Base-by-base conservation (phyloP, 345 rosid species). In the Gossypium mustelinum region DNA sequence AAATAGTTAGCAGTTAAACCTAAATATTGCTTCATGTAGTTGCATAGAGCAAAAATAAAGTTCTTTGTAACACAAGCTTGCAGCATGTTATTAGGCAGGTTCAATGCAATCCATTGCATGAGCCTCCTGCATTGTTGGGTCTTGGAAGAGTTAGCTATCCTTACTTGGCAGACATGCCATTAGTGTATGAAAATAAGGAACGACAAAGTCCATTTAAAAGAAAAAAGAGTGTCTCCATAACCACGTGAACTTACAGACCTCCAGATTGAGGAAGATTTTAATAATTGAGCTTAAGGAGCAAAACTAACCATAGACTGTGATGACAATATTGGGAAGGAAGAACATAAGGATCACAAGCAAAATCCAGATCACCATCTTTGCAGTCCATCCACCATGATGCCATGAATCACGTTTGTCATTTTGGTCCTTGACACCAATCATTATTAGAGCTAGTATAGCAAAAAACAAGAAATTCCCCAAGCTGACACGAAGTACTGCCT, bases 401-500 rank as follows among this genome's bases (percentile, higher is more conserved):
- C 94, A 89, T 0, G 97, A 88, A 79, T 95, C 98, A 54, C 97
- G 97, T 74, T 74, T 85, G 45, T 93, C 98, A 66, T 90, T 95
- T 83, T 93, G 98, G 84, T 93, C 93, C 87, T 90, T 95, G 22
- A 95, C 87, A 56, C 99, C 90, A 75, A 93, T 91, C 99, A 95
- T 93, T 78, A 95, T 88, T 71, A 93, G 84, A 51, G 97, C 89
- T 56, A 89, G 81, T 59, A 86, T 59, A 1, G 77, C 88, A 63
- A 95, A 95, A 82, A 95, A 95, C 67, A 93, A 77, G 80, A 87
- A 95, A 78, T 89, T 91, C 56, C 99, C 98, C 75, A 95, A 76
- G 89, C 98, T 87, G 77, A 95, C 99, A 20, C 99, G 97, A 77
- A 95, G 97, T 63, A 94, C 98, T 0, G 98, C 96, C 80, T 94